A percentile compares a stretch with the other conserved stretches of the same genome.
phyloP scores from a whole-genome alignment of 2,329 filamentous ascomycete species.

The Alternaria arbusti region DNA sequence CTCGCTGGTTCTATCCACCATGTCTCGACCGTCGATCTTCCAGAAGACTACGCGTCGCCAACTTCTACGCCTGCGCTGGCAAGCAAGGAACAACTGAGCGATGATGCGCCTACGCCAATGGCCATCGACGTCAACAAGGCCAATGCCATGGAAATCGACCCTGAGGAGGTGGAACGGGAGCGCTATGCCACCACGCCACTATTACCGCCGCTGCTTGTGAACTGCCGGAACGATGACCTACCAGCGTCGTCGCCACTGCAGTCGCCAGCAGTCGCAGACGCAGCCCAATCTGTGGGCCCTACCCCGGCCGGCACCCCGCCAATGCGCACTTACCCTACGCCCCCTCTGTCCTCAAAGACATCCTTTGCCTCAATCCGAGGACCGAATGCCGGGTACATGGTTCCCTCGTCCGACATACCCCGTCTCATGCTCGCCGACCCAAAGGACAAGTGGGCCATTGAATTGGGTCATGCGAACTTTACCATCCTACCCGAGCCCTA shows the following conservation, averaged over 20 bases:
- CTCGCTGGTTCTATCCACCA: slow-evolving; percentile 67
- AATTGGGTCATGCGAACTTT: slow-evolving; percentile 91
- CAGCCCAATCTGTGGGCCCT: slow-evolving; percentile 52
- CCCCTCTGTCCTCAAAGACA: slow-evolving; percentile 76
- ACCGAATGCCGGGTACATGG: slow-evolving; percentile 51
- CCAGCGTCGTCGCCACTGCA: slow-evolving; percentile 81
- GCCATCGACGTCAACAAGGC: slow-evolving; percentile 46
- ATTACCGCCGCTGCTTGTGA: slow-evolving; percentile 78
- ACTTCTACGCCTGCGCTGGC: slow-evolving; percentile 30
- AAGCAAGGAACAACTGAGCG: slow-evolving; percentile 45
- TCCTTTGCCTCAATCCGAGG: slow-evolving; percentile 76
- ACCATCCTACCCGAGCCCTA: slow-evolving; percentile 86
- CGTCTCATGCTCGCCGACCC: slow-evolving; percentile 72
- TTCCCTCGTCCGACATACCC: slow-evolving; percentile 64
- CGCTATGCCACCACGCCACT: slow-evolving; percentile 80
- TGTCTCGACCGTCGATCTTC: slow-evolving; percentile 46
- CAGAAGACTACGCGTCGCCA: slow-evolving; percentile 38
- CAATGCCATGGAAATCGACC: slow-evolving; percentile 58
- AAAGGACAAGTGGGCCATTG: slow-evolving; percentile 81
- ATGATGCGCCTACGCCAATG: slow-evolving; percentile 39
- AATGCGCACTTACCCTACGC: slow-evolving; percentile 62
- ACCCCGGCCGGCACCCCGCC: slow-evolving; percentile 59
- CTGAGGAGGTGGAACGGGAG: slow-evolving; percentile 59
- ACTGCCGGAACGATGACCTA: slow-evolving; percentile 60
- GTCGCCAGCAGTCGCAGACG: slow-evolving; percentile 76